Percentiles rank a stretch among this genome's conserved stretches.
These are phyloP conservation scores for Halophytophthora polymorphica DNA, from an alignment of 352 stramenopile genomes.

Conservation along the genomic window DNA sequence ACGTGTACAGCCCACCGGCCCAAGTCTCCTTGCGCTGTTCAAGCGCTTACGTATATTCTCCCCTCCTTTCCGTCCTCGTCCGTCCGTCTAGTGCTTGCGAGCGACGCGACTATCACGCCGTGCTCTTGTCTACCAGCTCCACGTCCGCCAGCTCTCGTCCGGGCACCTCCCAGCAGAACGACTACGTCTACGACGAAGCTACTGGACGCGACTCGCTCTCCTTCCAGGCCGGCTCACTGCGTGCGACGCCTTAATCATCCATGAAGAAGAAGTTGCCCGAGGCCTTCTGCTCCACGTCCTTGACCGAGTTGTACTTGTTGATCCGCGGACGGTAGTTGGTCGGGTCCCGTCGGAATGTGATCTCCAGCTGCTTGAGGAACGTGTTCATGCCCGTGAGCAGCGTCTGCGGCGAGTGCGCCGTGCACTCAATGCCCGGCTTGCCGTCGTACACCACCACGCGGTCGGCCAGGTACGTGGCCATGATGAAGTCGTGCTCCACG, in stretches of 20 bases:
- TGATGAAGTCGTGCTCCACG: slow-evolving; percentile 99
- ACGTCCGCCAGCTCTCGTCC: too few species aligned
- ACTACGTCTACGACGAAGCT: too few species aligned
- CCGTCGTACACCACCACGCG: slow-evolving; percentile 96
- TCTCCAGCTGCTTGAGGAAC: slow-evolving; percentile 98
- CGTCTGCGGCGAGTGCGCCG: slow-evolving; percentile 92
- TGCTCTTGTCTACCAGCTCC: too few species aligned
- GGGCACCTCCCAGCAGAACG: too few species aligned
- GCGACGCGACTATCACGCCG: background rate
- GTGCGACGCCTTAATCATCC: slow-evolving; percentile 85
- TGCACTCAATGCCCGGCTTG: slow-evolving; percentile 96
- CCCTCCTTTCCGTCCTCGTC: slow-evolving; percentile 19
- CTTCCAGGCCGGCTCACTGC: slow-evolving; percentile 1
- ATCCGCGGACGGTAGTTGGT: slow-evolving; percentile 98
- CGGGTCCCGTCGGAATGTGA: slow-evolving; percentile 99
- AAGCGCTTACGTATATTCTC: background rate
- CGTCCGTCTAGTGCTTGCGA: background rate
- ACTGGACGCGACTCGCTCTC: background rate
- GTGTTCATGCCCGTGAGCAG: slow-evolving; percentile 98
- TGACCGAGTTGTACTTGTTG: slow-evolving; percentile 95
- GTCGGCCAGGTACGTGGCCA: slow-evolving; percentile 99
- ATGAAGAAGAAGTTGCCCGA: slow-evolving; percentile 99
- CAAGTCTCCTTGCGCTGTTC: too few species aligned
- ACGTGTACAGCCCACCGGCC: too few species aligned
- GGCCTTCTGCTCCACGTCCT: slow-evolving; percentile 97